A percentile compares a stretch with the other conserved stretches of the same genome.
These are phyloP conservation scores for Avena eriantha DNA, from an alignment of 176 grass and related monocot genomes.

Conservation along the genomic window DNA sequence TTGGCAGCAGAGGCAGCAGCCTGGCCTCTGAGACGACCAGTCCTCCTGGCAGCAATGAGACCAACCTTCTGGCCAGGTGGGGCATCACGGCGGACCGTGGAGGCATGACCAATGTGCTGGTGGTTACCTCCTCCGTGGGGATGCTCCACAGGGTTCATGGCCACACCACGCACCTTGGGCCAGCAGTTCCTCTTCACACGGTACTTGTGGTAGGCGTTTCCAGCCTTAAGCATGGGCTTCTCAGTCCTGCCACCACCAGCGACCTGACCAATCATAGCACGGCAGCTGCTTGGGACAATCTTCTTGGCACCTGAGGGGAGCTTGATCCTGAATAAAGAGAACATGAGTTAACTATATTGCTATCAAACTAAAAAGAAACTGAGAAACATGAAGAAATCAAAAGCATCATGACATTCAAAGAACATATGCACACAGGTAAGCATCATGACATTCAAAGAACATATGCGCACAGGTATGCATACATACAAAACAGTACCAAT, in stretches of 20 bases:
- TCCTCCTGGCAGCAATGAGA: constrained; percentile 94
- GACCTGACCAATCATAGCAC: constrained; percentile 93
- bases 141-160: constrained; percentile 98
- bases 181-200: constrained; percentile 92
- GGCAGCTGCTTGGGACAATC: constrained; percentile 81
- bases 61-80: constrained; percentile 92
- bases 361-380: not conserved
- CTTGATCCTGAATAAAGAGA: constrained; percentile 60
- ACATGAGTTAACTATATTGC: not conserved
- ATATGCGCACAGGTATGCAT: not conserved
- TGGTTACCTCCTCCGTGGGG: constrained; percentile 98
- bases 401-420: not conserved
- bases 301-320: constrained; percentile 98
- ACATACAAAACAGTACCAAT: too few relatives aligned
- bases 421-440: not conserved
- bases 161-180: constrained; percentile 99
- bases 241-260: constrained; percentile 92
- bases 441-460: not conserved
- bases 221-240: constrained; percentile 86
- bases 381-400: not conserved
- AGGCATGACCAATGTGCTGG: constrained; percentile 96
- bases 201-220: constrained; percentile 96
- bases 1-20: constrained; percentile 83
- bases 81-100: constrained; percentile 83
- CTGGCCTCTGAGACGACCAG: constrained; percentile 85